Conservation (phyloP, 495 filamentous ascomycete species). For the Aspergillus conjunctus region DNA sequence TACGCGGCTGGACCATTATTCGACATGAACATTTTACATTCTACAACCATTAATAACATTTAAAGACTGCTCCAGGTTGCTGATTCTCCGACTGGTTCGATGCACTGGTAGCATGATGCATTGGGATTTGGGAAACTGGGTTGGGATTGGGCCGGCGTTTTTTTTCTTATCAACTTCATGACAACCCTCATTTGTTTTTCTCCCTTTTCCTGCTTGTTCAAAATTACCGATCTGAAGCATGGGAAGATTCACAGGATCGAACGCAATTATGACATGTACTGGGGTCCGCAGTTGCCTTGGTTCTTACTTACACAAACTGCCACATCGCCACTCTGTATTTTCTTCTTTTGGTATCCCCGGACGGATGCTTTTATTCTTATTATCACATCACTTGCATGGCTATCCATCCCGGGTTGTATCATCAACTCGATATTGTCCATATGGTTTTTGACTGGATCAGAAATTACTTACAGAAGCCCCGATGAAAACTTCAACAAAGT, state of each 20-base stretch:
- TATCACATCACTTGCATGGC: constrained; percentile 2
- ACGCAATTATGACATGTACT: constrained; percentile 2
- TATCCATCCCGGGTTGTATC: constrained; percentile 20
- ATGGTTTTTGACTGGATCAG: constrained; percentile 25
- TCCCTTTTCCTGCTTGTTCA: constrained; percentile 9
- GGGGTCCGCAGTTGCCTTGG: constrained; percentile 19
- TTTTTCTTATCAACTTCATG: constrained; percentile 9
- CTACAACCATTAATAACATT: constrained; percentile 17
- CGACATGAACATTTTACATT: constrained; percentile 19
- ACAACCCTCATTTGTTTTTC: constrained; percentile 3
- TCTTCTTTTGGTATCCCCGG: constrained; percentile 19
- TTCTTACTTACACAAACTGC: constrained; percentile 13
- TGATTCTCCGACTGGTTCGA: constrained; percentile 28
- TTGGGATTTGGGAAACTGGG: constrained; percentile 25
- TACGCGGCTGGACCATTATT: constrained; percentile 27
- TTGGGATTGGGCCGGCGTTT: constrained; percentile 31
- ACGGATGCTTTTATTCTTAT: constrained; percentile 1
- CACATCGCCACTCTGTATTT: constrained; percentile 9
- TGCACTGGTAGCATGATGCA: constrained; percentile 24
- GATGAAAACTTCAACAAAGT: constrained; percentile 12
- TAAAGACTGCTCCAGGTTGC: constrained; percentile 20
- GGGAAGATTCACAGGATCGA: constrained; percentile 1
- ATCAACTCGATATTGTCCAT: constrained; percentile 22
- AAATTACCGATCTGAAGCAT: constrained; percentile 5
- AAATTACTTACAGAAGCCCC: constrained; percentile 9